These are phyloP conservation scores for Nakazawaea ambrosiae DNA, from an alignment of 805 yeast species.

Conservation along the genomic window DNA sequence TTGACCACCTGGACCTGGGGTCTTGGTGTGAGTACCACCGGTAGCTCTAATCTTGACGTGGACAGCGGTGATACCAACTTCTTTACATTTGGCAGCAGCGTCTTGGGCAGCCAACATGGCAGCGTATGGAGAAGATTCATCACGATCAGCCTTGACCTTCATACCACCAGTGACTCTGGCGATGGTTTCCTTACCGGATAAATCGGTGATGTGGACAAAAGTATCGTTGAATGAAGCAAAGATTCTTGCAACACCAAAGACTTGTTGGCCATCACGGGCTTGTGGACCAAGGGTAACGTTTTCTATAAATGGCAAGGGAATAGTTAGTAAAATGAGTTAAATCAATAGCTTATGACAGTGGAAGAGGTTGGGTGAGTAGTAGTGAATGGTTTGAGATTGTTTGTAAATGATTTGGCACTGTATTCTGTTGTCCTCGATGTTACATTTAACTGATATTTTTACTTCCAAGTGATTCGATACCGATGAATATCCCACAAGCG, in stretches of 20 bases:
- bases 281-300: conserved; percentile 72
- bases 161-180: conserved; percentile 99
- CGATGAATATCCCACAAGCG: too few species aligned
- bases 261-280: conserved; percentile 96
- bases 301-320: too few species aligned
- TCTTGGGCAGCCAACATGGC: conserved; percentile 99
- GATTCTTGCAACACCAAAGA: conserved; percentile 99
- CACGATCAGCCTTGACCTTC: conserved; percentile 99
- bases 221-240: conserved; percentile 99
- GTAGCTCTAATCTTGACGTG: conserved; percentile 99
- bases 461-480: too few species aligned
- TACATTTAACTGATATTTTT: too few species aligned
- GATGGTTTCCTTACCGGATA: conserved; percentile 99
- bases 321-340: conserved; percentile 9
- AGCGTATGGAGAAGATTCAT: conserved; percentile 99
- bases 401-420: too few species aligned
- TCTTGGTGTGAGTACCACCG: conserved; percentile 99
- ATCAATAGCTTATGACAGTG: too few species aligned
- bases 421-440: neutral
- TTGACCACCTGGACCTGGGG: conserved; percentile 99
- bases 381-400: too few species aligned
- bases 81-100: conserved; percentile 97
- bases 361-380: neutral
- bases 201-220: conserved; percentile 98
- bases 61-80: conserved; percentile 99